These are phyloP conservation scores for Alternaria burnsii DNA, from an alignment of 2,329 filamentous ascomycete genomes.

Conservation along the genomic window DNA sequence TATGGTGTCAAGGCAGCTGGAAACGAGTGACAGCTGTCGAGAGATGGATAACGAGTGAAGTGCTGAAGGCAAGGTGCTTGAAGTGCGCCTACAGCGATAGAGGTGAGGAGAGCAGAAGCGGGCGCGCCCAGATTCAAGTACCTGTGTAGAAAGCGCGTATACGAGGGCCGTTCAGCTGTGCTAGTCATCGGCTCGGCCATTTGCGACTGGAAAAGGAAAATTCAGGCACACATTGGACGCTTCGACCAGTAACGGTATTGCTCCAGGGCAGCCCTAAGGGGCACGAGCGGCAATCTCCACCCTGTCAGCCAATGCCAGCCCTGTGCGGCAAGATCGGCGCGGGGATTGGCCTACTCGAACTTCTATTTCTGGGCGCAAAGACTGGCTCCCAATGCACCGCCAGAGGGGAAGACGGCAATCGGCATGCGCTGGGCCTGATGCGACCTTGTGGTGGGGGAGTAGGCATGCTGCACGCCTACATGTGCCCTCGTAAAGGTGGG, in stretches of 20 bases:
- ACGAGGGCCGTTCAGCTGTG: conserved; percentile 17
- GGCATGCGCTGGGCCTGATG: conserved; percentile 15
- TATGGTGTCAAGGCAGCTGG: conserved; percentile 17
- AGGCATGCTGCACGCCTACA: not conserved
- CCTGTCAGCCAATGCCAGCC: conserved; percentile 33
- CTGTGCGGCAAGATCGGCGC: conserved; percentile 32
- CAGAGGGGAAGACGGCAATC: conserved; percentile 12
- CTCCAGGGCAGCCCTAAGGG: conserved; percentile 21
- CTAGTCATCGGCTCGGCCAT: conserved; percentile 23
- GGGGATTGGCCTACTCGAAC: conserved; percentile 24
- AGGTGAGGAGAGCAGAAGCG: conserved; percentile 24
- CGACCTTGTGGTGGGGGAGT: not conserved
- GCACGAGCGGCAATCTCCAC: conserved; percentile 39
- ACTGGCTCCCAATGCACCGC: conserved; percentile 23
- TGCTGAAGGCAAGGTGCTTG: conserved; percentile 39
- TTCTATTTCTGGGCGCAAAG: conserved; percentile 38
- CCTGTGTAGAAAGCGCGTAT: conserved; percentile 16
- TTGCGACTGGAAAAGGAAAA: conserved; percentile 18
- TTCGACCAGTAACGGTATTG: conserved; percentile 26
- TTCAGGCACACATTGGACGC: conserved; percentile 19
- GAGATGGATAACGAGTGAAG: conserved; percentile 27
- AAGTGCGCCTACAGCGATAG: conserved; percentile 34
- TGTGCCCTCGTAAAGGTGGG: conserved; percentile 2
- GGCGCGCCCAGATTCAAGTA: conserved; percentile 34
- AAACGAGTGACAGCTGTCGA: conserved; percentile 40